A percentile compares a stretch with the other conserved stretches of the same genome.
Evolutionary conservation across 129 eudicot genomes (phyloP).

Genomic region (Tagetes patula): DNA sequence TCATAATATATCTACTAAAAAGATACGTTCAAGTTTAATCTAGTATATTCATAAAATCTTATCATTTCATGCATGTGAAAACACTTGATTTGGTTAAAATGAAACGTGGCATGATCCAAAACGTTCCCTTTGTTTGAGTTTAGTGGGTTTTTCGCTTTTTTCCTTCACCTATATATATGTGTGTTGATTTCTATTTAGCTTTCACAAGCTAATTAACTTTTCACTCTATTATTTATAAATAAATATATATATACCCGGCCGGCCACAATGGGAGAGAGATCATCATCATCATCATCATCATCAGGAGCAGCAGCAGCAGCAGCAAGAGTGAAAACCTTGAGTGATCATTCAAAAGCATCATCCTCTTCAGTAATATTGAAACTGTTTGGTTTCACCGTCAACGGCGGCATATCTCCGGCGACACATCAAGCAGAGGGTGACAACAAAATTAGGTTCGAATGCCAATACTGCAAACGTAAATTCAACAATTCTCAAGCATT

Average conservation of each 20-base stretch:
- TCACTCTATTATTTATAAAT: background rate
- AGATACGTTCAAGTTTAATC: too few relatives aligned
- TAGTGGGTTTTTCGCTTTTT: too few relatives aligned
- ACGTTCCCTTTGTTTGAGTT: too few relatives aligned
- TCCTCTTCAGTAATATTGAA: slow-evolving; percentile 50
- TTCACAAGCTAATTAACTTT: background rate
- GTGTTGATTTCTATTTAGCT: background rate
- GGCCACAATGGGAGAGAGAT: slow-evolving; percentile 47
- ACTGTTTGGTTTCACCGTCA: slow-evolving; percentile 62
- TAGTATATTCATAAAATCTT: too few relatives aligned
- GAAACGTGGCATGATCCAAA: too few relatives aligned
- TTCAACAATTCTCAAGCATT: slow-evolving; percentile 75
- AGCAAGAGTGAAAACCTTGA: slow-evolving; percentile 10
- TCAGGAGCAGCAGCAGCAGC: too few relatives aligned
- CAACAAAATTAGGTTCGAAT: slow-evolving; percentile 46
- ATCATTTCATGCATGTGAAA: too few relatives aligned
- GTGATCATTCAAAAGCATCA: slow-evolving; percentile 18
- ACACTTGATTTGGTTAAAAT: too few relatives aligned
- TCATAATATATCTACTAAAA: too few relatives aligned
- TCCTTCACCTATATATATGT: background rate
- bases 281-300: slow-evolving; percentile 41
- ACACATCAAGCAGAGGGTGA: slow-evolving; percentile 33
- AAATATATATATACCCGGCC: background rate
- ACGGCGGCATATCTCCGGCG: slow-evolving; percentile 32
- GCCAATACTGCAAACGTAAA: slow-evolving; percentile 64